Percentiles rank a stretch among this genome's conserved stretches.
Evolutionary conservation across 257 asterid species (phyloP).

Genomic region (Solanum pimpinellifolium): DNA sequence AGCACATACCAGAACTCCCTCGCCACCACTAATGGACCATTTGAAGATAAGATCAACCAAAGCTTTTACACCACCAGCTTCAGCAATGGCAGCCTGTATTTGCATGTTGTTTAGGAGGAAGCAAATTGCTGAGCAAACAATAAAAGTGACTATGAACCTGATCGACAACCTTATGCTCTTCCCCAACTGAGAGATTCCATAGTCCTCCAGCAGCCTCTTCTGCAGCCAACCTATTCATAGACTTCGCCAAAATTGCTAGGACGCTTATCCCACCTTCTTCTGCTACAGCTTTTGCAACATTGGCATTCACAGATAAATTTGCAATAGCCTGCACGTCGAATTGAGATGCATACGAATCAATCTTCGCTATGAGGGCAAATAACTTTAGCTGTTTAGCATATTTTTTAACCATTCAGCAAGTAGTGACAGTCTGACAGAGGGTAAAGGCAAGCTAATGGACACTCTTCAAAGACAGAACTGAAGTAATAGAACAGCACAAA

Average conservation of each 20-base stretch:
- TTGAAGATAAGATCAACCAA: slow-evolving; percentile 68
- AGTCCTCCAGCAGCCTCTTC: slow-evolving; percentile 92
- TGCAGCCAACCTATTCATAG: slow-evolving; percentile 65
- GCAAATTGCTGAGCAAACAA: background rate
- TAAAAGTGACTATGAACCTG: background rate
- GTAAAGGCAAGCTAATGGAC: background rate
- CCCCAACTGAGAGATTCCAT: slow-evolving; percentile 86
- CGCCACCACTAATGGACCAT: slow-evolving; percentile 67
- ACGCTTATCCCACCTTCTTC: slow-evolving; percentile 77
- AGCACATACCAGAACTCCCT: slow-evolving; percentile 65
- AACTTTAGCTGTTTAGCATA: background rate
- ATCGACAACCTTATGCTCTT: slow-evolving; percentile 64
- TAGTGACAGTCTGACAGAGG: background rate
- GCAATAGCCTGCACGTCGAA: slow-evolving; percentile 54
- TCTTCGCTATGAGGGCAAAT: background rate
- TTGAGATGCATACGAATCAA: slow-evolving; percentile 4
- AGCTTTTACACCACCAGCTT: slow-evolving; percentile 82
- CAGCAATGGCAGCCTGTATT: slow-evolving; percentile 66
- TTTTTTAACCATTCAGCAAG: background rate
- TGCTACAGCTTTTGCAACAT: slow-evolving; percentile 82
- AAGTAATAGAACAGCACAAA: background rate
- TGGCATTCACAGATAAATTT: slow-evolving; percentile 63
- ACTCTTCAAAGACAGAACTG: background rate
- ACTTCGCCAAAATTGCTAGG: slow-evolving; percentile 59
- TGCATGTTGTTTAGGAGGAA: background rate